Conservation (phyloP, 495 filamentous ascomycete genomes). For the Chlorociboria aeruginascens region DNA sequence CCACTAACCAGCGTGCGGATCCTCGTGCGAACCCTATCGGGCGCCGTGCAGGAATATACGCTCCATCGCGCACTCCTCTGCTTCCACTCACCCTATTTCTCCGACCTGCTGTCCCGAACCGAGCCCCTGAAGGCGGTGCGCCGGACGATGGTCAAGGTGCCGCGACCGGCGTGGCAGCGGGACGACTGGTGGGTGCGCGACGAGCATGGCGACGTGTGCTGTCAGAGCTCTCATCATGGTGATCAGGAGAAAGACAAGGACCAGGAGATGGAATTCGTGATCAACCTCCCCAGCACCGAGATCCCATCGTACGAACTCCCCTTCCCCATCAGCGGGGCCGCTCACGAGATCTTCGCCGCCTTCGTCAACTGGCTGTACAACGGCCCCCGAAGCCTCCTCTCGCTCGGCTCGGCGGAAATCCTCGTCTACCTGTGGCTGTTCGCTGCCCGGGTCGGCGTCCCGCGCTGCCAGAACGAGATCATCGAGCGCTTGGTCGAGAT, state of each 20-base stretch:
- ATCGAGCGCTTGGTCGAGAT: neutral
- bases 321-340: neutral
- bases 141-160: neutral
- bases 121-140: neutral
- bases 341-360: neutral
- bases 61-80: slow-evolving; percentile 2
- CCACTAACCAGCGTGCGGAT: neutral
- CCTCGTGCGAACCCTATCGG: neutral
- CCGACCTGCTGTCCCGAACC: neutral
- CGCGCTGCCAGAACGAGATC: slow-evolving; percentile 2
- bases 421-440: slow-evolving; percentile 8
- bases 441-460: neutral
- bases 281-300: neutral
- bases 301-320: neutral
- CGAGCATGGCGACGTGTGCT: neutral
- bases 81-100: slow-evolving; percentile 7
- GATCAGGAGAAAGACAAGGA: neutral
- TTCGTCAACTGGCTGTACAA: slow-evolving; percentile 6
- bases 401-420: neutral
- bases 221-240: neutral
- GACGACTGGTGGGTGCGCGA: neutral
- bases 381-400: neutral
- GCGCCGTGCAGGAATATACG: neutral
- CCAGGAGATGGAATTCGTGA: neutral
- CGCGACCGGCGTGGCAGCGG: no score